Percentiles rank a stretch among this genome's conserved stretches.
Evolutionary conservation across 148 eudicot species (phyloP).

Genomic region (Vaccinium corymbosum): DNA sequence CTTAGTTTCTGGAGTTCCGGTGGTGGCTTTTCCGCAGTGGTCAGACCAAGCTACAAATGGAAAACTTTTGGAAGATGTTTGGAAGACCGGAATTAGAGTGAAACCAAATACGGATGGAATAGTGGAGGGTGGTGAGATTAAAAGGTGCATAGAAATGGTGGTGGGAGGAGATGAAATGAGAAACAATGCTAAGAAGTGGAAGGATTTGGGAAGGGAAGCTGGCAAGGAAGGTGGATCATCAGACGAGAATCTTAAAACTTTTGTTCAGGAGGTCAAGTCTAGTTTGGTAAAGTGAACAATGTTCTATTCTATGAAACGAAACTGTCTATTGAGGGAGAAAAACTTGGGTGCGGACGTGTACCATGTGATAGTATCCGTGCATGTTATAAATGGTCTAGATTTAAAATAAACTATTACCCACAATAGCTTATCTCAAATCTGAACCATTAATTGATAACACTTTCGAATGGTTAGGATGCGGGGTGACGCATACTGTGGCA

Average conservation of each 20-base stretch:
- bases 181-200: neutral
- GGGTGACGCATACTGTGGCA: too few species aligned
- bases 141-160: conserved; percentile 1
- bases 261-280: neutral
- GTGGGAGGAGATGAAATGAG: neutral
- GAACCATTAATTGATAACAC: too few species aligned
- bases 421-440: too few species aligned
- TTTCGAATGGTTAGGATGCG: too few species aligned
- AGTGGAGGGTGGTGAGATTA: neutral
- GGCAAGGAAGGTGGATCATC: neutral
- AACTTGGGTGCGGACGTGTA: neutral
- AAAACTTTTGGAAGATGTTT: conserved; percentile 23
- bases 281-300: neutral
- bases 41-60: conserved; percentile 17
- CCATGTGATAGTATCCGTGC: too few species aligned
- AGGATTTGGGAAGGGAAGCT: conserved; percentile 1
- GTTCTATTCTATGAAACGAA: neutral
- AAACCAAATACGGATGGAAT: neutral
- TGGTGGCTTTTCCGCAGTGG: conserved; percentile 11
- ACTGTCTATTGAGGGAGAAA: too few species aligned
- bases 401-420: too few species aligned
- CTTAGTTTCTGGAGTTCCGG: conserved; percentile 20
- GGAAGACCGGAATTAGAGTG: neutral
- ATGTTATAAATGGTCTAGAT: too few species aligned
- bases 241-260: neutral